Base-by-base conservation (phyloP, 2,329 filamentous ascomycete species). In the Colletotrichum trifolii region DNA sequence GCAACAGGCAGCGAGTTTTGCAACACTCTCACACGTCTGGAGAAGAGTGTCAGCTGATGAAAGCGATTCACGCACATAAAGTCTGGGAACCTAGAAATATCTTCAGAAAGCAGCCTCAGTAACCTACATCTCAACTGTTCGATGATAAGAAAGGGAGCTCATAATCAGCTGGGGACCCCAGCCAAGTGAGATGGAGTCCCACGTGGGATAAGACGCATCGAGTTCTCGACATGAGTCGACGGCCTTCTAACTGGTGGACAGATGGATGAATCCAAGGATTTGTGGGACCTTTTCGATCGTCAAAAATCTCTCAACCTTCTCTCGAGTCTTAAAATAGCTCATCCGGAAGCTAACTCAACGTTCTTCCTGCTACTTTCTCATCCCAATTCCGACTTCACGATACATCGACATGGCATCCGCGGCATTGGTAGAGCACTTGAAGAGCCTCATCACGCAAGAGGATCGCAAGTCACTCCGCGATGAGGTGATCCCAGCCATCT, bases 401-500 rank as follows among this genome's bases (percentile, higher is more conserved):
- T 13, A 35, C 15, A 15, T 9, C 47, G 43, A 36, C 1, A 66
- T 66, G 63, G 17, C 58, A 4, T 54, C 58, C 34, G 8, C 58
- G 39, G 47, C 58, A 13, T 54, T 66, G 40, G 4, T 43, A 1
- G 38, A 65, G 25, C 64, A 70, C 40, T 71, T 77, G 42, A 46
- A 68, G 8, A 59, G 69, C 38, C 61, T 73, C 3, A 66, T 77
- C 2, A 69, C 72, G 0, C 60, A 69, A 25, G 61, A 68, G 3
- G 63, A 38, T 0, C 71, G 74, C 57, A 62, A 71, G n/a, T 71
- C 73, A 2, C 78, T 87, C 1, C 71, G 77, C 38, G 71, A 70
- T 2, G 82, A 81, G 0, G 79, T 88, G 5, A 72, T 88, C 3
- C 85, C 85, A 0, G 72, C 76, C 0, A 77, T 88, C 0, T 74